Evolutionary conservation across 805 yeast genomes (phyloP).

Genomic region (Hanseniaspora singularis): DNA sequence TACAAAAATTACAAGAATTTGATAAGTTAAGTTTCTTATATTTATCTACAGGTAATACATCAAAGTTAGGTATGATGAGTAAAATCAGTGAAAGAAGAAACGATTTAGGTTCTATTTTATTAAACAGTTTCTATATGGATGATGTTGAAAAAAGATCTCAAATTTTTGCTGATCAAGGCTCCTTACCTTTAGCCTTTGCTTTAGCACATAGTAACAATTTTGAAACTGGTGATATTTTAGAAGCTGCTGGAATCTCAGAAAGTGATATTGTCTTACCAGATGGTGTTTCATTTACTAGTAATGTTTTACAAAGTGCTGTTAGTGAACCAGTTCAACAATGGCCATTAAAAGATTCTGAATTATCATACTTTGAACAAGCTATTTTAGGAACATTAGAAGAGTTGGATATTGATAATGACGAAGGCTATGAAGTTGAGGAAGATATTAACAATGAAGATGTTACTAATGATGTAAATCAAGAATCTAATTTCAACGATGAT

Average conservation of each 20-base stretch:
- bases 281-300: constrained; percentile 30
- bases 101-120: constrained; percentile 66
- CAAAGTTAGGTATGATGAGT: constrained; percentile 72
- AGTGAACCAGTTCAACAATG: constrained; percentile 46
- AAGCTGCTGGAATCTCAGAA: constrained; percentile 54
- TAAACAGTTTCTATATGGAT: constrained; percentile 67
- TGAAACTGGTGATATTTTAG: constrained; percentile 58
- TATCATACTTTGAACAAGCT: constrained; percentile 78
- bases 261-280: constrained; percentile 56
- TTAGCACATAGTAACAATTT: constrained; percentile 81
- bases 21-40: constrained; percentile 87
- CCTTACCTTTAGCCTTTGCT: constrained; percentile 82
- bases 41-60: constrained; percentile 66
- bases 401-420: constrained; percentile 36
- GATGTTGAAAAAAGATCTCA: constrained; percentile 64
- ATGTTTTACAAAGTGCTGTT: constrained; percentile 39
- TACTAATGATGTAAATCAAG: too few species aligned
- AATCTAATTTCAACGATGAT: too few species aligned
- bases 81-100: constrained; percentile 80
- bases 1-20: constrained; percentile 74
- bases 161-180: constrained; percentile 64
- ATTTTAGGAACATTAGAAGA: constrained; percentile 65
- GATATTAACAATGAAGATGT: constrained; percentile 34
- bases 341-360: constrained; percentile 66
- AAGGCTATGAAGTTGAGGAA: constrained; percentile 28